Percentiles rank a stretch among this genome's conserved stretches.
Evolutionary conservation across 1,284 basidiomycete genomes (phyloP).

Genomic region (Ustilago loliicola): DNA sequence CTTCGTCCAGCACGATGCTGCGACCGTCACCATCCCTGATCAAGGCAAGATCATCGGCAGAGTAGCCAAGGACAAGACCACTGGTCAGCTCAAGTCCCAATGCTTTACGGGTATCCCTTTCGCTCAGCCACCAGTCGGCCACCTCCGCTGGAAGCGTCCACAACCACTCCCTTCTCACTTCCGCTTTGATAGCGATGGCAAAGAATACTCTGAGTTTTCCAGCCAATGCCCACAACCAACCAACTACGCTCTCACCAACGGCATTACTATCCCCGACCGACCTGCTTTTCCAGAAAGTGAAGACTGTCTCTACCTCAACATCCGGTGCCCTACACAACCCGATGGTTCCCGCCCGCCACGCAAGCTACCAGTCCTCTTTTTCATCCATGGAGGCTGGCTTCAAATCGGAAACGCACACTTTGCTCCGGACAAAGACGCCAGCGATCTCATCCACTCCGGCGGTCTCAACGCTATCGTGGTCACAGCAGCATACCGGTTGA

Average conservation of each 20-base stretch:
- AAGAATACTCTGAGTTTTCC: constrained; percentile 32
- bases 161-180: constrained; percentile 29
- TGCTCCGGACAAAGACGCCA: constrained; percentile 20
- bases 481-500: constrained; percentile 48
- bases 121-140: constrained; percentile 46
- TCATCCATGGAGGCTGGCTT: constrained; percentile 55
- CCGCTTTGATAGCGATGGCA: constrained; percentile 30
- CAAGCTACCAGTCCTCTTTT: constrained; percentile 48
- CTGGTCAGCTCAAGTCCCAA: constrained; percentile 33
- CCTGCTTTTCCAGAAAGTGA: constrained; percentile 23
- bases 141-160: constrained; percentile 42
- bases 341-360: constrained; percentile 1
- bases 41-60: constrained; percentile 32
- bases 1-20: constrained; percentile 18
- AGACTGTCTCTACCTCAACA: constrained; percentile 57
- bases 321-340: constrained; percentile 35
- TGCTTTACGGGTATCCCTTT: constrained; percentile 51
- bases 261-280: constrained; percentile 22
- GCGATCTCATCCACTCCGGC: constrained; percentile 31
- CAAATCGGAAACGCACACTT: constrained; percentile 47
- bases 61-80: constrained; percentile 23
- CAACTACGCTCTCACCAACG: constrained; percentile 38
- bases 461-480: constrained; percentile 45
- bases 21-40: constrained; percentile 29
- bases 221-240: constrained; percentile 28